Percentiles rank a stretch among this genome's conserved stretches.
Conservation (phyloP, 805 yeast species). For the Isabelozyma gotoi region DNA sequence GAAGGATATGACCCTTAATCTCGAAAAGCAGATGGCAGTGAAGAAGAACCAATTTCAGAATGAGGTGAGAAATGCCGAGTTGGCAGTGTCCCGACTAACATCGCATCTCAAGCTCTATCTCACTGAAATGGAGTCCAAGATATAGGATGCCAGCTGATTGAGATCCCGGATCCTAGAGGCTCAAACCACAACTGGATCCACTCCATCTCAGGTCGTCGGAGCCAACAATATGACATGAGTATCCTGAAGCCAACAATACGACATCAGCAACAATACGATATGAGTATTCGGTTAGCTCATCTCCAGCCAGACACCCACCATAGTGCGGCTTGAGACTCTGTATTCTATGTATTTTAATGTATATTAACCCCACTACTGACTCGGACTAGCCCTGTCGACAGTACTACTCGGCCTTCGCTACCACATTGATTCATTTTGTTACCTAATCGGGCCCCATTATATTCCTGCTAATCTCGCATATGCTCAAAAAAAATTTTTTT, state of each 20-base stretch:
- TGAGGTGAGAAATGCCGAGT: constrained; percentile 53
- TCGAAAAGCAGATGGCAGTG: constrained; percentile 41
- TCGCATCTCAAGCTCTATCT: constrained; percentile 55
- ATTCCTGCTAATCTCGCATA: background rate
- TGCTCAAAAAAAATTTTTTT: background rate
- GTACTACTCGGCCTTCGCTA: too few relatives aligned
- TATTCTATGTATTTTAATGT: background rate
- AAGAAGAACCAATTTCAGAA: constrained; percentile 44
- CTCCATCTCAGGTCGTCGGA: too few relatives aligned
- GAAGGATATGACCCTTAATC: constrained; percentile 45
- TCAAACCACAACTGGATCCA: too few relatives aligned
- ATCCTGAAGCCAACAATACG: too few relatives aligned
- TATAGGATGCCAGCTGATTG: too few relatives aligned
- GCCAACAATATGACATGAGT: too few relatives aligned
- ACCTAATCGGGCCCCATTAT: background rate
- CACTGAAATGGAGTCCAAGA: constrained; percentile 46
- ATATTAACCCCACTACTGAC: background rate
- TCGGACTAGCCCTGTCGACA: too few relatives aligned
- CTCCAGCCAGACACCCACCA: too few relatives aligned
- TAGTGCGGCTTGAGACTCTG: too few relatives aligned
- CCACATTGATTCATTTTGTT: background rate
- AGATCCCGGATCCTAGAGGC: too few relatives aligned
- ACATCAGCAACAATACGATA: too few relatives aligned
- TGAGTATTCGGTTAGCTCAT: too few relatives aligned
- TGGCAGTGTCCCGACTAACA: constrained; percentile 54